phyloP scores from a whole-genome alignment of 306 rosid genomes.

The Gastrolobium bilobum region DNA sequence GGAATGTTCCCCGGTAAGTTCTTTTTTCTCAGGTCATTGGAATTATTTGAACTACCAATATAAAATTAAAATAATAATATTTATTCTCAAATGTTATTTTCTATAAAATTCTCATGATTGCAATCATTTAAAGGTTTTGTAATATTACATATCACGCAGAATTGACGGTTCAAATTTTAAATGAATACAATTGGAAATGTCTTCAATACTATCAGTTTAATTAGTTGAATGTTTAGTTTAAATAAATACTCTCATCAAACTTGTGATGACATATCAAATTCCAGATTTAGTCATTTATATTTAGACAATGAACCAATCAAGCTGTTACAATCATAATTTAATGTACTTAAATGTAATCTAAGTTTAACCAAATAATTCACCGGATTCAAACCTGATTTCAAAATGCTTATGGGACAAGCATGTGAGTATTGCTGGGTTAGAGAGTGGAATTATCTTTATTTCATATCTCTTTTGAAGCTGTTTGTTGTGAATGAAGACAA shows the following conservation, averaged over 20 bases:
- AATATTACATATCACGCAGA: conserved; percentile 10
- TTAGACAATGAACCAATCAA: conserved; percentile 55
- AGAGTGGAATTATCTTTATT: conserved; percentile 51
- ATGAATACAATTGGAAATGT: conserved; percentile 38
- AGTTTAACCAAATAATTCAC: conserved; percentile 74
- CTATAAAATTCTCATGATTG: background rate
- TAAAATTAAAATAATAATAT: background rate
- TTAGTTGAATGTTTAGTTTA: conserved; percentile 52
- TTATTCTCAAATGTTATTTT: background rate
- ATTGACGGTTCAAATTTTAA: conserved; percentile 23
- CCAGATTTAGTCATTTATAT: conserved; percentile 41
- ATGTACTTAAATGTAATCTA: conserved; percentile 61
- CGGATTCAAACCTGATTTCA: conserved; percentile 70
- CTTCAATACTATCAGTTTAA: conserved; percentile 35
- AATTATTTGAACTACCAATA: conserved; percentile 8
- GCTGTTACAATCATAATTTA: conserved; percentile 42
- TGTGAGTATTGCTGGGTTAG: conserved; percentile 54
- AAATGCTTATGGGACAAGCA: conserved; percentile 55
- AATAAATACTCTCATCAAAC: conserved; percentile 60
- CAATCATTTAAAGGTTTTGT: background rate
- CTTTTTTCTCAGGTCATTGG: no score
- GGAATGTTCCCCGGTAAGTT: background rate
- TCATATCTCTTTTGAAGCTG: conserved; percentile 38
- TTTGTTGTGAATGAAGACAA: conserved; percentile 50
- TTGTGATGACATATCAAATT: conserved; percentile 55